Conservation (phyloP, 2,329 filamentous ascomycete species). For the Scedosporium boydii region DNA sequence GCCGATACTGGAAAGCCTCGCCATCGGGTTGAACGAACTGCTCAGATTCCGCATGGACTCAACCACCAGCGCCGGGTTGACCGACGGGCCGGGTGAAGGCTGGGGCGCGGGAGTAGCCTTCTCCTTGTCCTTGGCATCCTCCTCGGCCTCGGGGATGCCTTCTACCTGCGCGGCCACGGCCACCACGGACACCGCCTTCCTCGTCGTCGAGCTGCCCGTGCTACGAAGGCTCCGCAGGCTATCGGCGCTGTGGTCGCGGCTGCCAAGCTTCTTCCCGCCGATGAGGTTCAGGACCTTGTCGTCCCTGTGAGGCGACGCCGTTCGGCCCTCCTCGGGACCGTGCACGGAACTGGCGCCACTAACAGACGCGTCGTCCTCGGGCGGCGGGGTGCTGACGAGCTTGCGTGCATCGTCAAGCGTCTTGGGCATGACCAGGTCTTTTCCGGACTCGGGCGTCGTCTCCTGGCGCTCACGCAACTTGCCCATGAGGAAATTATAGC, state of each 20-base stretch:
- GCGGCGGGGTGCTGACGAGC: conserved; percentile 66
- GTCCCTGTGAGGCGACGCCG: conserved; percentile 29
- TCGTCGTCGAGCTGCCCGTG: conserved; percentile 29
- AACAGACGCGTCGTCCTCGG: conserved; percentile 50
- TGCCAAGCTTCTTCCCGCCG: conserved; percentile 45
- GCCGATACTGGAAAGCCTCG: conserved; percentile 62
- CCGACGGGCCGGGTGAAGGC: conserved; percentile 15
- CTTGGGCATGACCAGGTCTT: conserved; percentile 58
- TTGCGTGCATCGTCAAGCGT: conserved; percentile 89
- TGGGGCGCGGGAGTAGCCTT: conserved; percentile 15
- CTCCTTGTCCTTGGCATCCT: conserved; percentile 20
- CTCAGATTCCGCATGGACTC: conserved; percentile 77
- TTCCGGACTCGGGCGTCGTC: conserved; percentile 26
- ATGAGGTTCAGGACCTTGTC: conserved; percentile 64
- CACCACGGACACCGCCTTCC: conserved; percentile 20
- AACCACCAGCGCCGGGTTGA: conserved; percentile 51
- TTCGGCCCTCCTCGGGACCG: conserved; percentile 27
- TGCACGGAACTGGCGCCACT: conserved; percentile 45
- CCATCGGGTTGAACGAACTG: conserved; percentile 74
- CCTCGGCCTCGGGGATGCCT: neutral
- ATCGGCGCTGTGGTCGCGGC: conserved; percentile 67
- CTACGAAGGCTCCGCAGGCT: conserved; percentile 59
- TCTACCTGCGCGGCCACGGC: neutral
- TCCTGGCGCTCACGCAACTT: conserved; percentile 66
- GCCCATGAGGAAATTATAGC: conserved; percentile 87